Evolutionary conservation across 192 early-diverging fungal species (phyloP).

Genomic region (Mortierella alpina): DNA sequence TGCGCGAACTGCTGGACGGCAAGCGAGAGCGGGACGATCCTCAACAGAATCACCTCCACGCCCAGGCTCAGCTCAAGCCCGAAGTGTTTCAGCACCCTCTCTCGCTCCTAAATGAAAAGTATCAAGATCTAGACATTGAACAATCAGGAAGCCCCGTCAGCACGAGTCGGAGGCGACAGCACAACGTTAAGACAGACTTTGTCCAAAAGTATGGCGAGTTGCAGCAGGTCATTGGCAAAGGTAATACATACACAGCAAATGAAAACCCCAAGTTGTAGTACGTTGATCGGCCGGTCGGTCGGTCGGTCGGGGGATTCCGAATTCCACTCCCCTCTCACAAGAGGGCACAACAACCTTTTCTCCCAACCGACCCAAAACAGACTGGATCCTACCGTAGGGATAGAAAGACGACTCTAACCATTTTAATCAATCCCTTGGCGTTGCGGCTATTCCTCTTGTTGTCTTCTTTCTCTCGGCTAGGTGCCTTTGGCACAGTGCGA

Average conservation of each 20-base stretch:
- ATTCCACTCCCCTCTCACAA: no score
- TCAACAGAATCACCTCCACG: background rate
- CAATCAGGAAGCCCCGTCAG: conserved; percentile 9
- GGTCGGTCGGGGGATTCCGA: no score
- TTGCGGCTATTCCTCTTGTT: background rate
- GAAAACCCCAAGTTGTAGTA: background rate
- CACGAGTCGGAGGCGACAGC: background rate
- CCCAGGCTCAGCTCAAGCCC: conserved; percentile 8
- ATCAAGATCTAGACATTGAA: conserved; percentile 34
- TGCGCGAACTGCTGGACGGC: conserved; percentile 37
- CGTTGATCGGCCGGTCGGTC: no score
- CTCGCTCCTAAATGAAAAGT: conserved; percentile 36
- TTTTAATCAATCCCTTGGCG: background rate
- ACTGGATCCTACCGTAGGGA: no score
- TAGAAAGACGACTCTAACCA: no score
- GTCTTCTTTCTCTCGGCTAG: conserved; percentile 7
- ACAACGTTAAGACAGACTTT: conserved; percentile 26
- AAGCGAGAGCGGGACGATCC: conserved; percentile 21
- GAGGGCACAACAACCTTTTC: no score
- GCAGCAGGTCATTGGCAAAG: conserved; percentile 49
- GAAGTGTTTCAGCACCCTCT: conserved; percentile 38
- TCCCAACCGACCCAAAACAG: no score
- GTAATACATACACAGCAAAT: background rate
- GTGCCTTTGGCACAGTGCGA: conserved; percentile 42
- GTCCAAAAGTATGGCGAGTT: conserved; percentile 43